Conservation (phyloP, 2,329 filamentous ascomycete species). For the Aspergillus sojae region DNA sequence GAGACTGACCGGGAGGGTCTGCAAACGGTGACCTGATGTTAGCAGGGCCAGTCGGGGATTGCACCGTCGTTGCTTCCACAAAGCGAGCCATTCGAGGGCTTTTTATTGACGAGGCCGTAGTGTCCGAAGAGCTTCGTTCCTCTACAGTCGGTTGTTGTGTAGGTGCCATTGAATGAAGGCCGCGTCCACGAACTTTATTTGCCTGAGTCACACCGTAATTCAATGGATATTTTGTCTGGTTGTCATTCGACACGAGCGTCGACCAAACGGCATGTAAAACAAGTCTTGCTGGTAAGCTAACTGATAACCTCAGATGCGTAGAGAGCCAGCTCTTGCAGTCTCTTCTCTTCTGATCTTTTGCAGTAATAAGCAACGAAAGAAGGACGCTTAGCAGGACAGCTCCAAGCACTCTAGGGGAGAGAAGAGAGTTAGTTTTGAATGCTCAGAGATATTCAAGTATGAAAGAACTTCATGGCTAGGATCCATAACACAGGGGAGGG, state of each 20-base stretch:
- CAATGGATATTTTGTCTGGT: slow-evolving; percentile 30
- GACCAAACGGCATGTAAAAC: slow-evolving; percentile 1
- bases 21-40: slow-evolving; percentile 54
- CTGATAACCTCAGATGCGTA: slow-evolving; percentile 6
- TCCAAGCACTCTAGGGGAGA: background rate
- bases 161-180: slow-evolving; percentile 34
- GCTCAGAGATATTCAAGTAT: background rate
- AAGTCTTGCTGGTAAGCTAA: background rate
- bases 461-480: background rate
- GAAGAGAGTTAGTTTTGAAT: background rate
- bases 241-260: slow-evolving; percentile 32
- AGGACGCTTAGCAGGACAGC: slow-evolving; percentile 1
- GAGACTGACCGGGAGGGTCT: slow-evolving; percentile 53
- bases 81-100: slow-evolving; percentile 64
- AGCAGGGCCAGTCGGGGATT: slow-evolving; percentile 60
- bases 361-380: background rate
- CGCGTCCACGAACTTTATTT: slow-evolving; percentile 37
- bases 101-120: slow-evolving; percentile 43
- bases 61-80: slow-evolving; percentile 65
- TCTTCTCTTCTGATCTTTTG: background rate
- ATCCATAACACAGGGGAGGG: background rate
- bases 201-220: slow-evolving; percentile 41
- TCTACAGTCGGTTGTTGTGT: slow-evolving; percentile 30
- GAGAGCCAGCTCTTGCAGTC: slow-evolving; percentile 40
- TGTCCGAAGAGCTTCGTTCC: slow-evolving; percentile 35